Percentiles rank a stretch among this genome's conserved stretches.
Conservation (phyloP, 2,329 filamentous ascomycete species). For the Monilinia laxa region DNA sequence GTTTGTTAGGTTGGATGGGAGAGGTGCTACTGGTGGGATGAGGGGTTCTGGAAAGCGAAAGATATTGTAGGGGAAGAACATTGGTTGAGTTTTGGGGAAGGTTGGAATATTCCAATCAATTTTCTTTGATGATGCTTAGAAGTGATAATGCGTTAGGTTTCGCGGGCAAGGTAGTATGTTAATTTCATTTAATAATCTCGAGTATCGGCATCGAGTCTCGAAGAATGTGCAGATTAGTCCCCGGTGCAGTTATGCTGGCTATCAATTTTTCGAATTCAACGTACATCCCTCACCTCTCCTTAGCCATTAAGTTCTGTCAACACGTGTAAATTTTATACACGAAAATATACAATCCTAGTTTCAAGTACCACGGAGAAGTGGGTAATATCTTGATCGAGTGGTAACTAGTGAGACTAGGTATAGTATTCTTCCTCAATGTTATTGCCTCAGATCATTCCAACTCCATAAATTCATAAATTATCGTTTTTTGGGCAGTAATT, state of each 20-base stretch:
- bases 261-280: not conserved
- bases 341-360: not conserved
- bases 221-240: not conserved
- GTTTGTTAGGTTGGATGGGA: conserved; percentile 5
- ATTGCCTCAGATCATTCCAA: not conserved
- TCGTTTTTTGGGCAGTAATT: not conserved
- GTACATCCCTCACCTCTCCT: not conserved
- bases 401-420: not conserved
- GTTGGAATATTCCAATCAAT: not conserved
- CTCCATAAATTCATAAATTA: not conserved
- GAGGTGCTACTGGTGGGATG: not conserved
- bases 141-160: not conserved
- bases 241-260: not conserved
- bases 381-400: not conserved
- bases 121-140: not conserved
- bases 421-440: not conserved
- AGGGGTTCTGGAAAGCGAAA: not conserved
- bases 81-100: not conserved
- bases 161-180: too few relatives aligned
- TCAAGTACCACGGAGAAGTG: not conserved
- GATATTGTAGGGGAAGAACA: not conserved
- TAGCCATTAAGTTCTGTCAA: not conserved
- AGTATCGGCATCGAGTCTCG: not conserved
- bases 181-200: not conserved
- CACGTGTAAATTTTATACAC: not conserved